Base-by-base conservation (phyloP, 2,329 filamentous ascomycete species). In the Nakataea oryzae region DNA sequence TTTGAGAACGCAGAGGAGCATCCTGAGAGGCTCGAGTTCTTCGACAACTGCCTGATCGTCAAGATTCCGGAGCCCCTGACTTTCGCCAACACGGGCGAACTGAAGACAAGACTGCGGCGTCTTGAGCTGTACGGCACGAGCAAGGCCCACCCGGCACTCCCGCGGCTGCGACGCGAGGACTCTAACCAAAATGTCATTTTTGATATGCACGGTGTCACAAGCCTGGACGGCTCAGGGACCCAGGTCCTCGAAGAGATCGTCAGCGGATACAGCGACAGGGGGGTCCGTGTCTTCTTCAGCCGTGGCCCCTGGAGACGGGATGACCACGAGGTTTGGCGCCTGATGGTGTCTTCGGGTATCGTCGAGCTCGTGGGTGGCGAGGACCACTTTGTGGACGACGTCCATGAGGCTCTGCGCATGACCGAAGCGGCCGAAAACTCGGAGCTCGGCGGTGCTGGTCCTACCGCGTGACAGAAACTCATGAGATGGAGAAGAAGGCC, bases 21-120 rank as follows among this genome's bases (percentile, higher is more conserved):
- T 62, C 83, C 87, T 0, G 86, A 88, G 57, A 81, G 83, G 30
- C 80, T 97, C 3, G 93, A 97, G 72, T 93, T 96, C 69, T 83
- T 97, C 61, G 93, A 97, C 66, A 91, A 93, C 21, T 96, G 90
- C 64, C 79, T 99, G 12, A 96, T 99, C 64, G 91, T 97, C 69
- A 97, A 97, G 79, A 97, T 99, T 62, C 93, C 95, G 0, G 95
- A 99, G 71, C 95, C 95, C 0, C 79, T 99, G 60, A 97, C 93
- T 0, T 99, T 99, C 73, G 93, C 93, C 70, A 99, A 99, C 73
- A 97, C 95, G 0, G 95, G 93, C 58, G 90, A 95, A 67, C 79
- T 99, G 57, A 96, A 96, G 74, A 88, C 87, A 61, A 84, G 95
- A 4, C 80, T 99, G 13, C 82, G 89, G 7, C 81, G 95, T 8